Evolutionary conservation across 2,329 filamentous ascomycete genomes (phyloP), one percentile per base, ranked within the genome.

Genomic region (Hirsutella thompsonii): DNA sequence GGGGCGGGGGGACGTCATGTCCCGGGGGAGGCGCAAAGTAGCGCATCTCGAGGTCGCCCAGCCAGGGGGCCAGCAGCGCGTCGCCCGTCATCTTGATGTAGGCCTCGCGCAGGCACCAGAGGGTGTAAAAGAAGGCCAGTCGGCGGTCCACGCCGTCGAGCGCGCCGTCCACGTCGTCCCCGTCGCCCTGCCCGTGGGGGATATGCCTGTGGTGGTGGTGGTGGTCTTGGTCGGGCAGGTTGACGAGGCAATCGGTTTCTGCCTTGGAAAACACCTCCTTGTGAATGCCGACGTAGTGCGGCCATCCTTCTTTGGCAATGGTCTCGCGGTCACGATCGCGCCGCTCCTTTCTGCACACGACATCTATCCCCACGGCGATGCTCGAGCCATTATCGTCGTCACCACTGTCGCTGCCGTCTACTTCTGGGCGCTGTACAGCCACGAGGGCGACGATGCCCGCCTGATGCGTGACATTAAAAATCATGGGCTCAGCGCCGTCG

Each of bases 1-100:
- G n/a, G n/a, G n/a, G n/a, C n/a, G 46, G 46, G 8, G 38, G 36
- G 36, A 36, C 35, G n/a, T 52, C n/a, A n/a, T n/a, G 51, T 36
- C 55, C 55, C 3, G 80, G 79, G 38, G 79, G 72, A n/a, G n/a
- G n/a, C 39, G 67, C 63, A 40, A 85, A 81, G 38, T 68, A 63
- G 43, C 68, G 64, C 54, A 90, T 85, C 51, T 88, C 80, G 8
- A 89, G 63, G 38, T 82, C 73, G 39, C 64, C 65, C 38, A 90
- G 66, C 84, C 84, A 90, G 4, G 68, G 66, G 0, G 84, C 84
- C 8, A 88, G 66, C 43, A 90, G 66, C 1, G 82, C 84, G 52
- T 89, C 82, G 20, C 84, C 84, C 23, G 82, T 83, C 64, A 90
- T 78, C 71, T 89, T 90, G 59, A 89, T 79, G 55, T 85, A 89